Evolutionary conservation across 1,139 yeast genomes (phyloP).

Genomic region (Saccharomycopsis phalli): DNA sequence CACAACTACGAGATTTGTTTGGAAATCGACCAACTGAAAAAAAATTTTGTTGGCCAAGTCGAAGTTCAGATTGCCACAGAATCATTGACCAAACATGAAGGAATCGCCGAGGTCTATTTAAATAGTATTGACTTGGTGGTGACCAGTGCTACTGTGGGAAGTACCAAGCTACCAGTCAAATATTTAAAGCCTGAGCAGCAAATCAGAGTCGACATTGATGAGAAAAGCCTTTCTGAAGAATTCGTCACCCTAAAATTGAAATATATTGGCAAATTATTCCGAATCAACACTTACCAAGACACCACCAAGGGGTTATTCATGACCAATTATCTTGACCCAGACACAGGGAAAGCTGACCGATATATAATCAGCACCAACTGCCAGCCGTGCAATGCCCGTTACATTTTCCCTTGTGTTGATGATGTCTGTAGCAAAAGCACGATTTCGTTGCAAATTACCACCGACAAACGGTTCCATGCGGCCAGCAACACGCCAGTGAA

Average conservation of each 20-base stretch:
- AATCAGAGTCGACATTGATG: too few relatives aligned
- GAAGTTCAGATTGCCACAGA: conserved; percentile 33
- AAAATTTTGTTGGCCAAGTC: conserved; percentile 46
- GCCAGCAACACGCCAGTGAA: conserved; percentile 38
- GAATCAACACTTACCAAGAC: conserved; percentile 48
- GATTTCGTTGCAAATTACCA: conserved; percentile 38
- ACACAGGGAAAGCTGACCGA: conserved; percentile 39
- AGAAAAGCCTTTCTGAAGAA: conserved; percentile 19
- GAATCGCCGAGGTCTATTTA: conserved; percentile 28
- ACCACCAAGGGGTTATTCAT: conserved; percentile 59
- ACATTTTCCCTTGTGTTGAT: conserved; percentile 58
- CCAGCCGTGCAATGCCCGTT: conserved; percentile 57
- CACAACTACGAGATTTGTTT: conserved; percentile 40
- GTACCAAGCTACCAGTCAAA: conserved; percentile 1
- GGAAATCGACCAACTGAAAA: conserved; percentile 38
- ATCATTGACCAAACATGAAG: conserved; percentile 22
- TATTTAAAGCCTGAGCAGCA: too few relatives aligned
- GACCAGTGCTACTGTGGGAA: conserved; percentile 7
- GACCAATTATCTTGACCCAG: conserved; percentile 47
- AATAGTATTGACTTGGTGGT: conserved; percentile 36
- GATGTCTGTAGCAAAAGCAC: conserved; percentile 48
- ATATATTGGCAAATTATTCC: conserved; percentile 49
- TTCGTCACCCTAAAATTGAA: conserved; percentile 21
- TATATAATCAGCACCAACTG: conserved; percentile 57
- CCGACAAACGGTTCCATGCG: conserved; percentile 39